Conservation (phyloP, 768 basidiomycete species). For the Termitomyces sp. region DNA sequence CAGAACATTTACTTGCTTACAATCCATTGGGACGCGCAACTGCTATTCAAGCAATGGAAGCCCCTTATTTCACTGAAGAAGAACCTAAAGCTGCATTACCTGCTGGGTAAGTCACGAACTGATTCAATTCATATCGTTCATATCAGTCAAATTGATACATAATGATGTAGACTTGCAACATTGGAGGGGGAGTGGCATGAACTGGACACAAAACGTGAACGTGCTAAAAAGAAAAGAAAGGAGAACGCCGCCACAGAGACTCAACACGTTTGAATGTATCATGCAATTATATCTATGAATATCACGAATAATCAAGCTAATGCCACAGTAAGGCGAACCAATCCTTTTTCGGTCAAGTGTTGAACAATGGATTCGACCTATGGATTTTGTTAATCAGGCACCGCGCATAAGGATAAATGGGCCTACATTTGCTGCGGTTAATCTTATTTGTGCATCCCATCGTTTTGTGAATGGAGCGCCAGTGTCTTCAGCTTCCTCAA, state of each 20-base stretch:
- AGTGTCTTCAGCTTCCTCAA: conserved; percentile 83
- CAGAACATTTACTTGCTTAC: conserved; percentile 74
- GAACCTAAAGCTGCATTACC: conserved; percentile 71
- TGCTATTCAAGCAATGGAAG: conserved; percentile 74
- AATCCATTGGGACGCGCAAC: conserved; percentile 75
- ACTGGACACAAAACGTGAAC: conserved; percentile 89
- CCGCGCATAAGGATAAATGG: conserved; percentile 1
- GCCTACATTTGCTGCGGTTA: conserved; percentile 80
- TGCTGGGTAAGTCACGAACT: conserved; percentile 55
- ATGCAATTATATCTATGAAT: conserved; percentile 21
- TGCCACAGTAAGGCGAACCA: conserved; percentile 38
- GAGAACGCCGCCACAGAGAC: conserved; percentile 35
- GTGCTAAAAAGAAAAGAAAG: conserved; percentile 75
- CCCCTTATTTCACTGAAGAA: conserved; percentile 83
- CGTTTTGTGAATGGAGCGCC: conserved; percentile 88
- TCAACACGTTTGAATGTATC: conserved; percentile 22
- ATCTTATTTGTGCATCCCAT: conserved; percentile 93
- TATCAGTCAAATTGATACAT: conserved; percentile 4
- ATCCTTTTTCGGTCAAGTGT: conserved; percentile 65
- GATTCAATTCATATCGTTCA: background rate
- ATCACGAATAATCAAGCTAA: conserved; percentile 15
- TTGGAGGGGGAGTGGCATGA: conserved; percentile 98
- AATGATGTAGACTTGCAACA: conserved; percentile 53
- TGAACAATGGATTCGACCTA: conserved; percentile 89
- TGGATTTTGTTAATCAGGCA: background rate